phyloP scores from a whole-genome alignment of 139 green algal genomes.

The Chlamydomonas schloesseri region DNA sequence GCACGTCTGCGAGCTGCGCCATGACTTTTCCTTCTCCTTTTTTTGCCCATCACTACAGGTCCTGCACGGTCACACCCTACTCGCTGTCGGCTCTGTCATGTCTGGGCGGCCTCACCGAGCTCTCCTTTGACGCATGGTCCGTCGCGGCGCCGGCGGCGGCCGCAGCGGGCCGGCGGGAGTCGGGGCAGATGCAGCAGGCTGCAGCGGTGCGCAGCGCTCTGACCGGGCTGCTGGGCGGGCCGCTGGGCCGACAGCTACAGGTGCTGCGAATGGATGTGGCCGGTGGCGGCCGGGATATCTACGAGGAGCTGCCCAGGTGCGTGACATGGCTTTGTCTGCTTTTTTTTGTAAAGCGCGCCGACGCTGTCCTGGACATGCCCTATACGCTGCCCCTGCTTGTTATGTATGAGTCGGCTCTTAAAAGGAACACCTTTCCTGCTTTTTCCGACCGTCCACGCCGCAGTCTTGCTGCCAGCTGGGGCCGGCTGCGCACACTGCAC shows the following conservation, averaged over 20 bases:
- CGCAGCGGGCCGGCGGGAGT: neutral
- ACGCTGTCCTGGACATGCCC: too few relatives aligned
- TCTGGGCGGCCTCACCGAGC: neutral
- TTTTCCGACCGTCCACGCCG: neutral
- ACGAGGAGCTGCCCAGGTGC: constrained; percentile 4
- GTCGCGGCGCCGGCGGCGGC: neutral
- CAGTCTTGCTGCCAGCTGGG: neutral
- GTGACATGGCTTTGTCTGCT: too few relatives aligned
- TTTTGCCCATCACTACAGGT: neutral
- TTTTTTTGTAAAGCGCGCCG: too few relatives aligned
- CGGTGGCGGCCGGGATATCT: neutral
- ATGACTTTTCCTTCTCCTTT: too few relatives aligned
- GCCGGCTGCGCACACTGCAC: constrained; percentile 5
- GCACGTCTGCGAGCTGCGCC: too few relatives aligned
- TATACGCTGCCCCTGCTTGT: too few relatives aligned
- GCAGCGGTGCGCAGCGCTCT: neutral
- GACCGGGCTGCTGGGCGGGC: constrained; percentile 1
- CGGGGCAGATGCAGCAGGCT: too few relatives aligned
- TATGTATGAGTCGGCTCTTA: too few relatives aligned
- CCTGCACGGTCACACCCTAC: constrained; percentile 2
- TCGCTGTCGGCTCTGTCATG: neutral
- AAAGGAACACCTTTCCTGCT: neutral
- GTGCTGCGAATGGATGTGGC: constrained; percentile 1
- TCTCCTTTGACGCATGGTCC: neutral
- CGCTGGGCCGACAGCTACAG: neutral